phyloP scores from a whole-genome alignment of 202 grass and related monocot species.

The Saccharum hybrid region DNA sequence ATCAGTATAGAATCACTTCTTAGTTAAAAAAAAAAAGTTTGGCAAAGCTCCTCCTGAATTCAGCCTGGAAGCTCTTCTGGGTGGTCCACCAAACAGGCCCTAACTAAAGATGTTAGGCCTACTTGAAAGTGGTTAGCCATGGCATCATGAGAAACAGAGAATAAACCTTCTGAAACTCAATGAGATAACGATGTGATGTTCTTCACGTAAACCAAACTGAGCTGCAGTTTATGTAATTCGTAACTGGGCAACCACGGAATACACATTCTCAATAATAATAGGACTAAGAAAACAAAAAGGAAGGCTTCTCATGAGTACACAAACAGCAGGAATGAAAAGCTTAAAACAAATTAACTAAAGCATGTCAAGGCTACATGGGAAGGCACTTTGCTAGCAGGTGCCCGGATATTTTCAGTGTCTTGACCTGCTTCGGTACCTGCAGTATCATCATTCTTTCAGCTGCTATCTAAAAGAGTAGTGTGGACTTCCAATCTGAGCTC shows the following conservation, averaged over 20 bases:
- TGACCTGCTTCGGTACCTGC: constrained; percentile 74
- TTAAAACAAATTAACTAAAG: constrained; percentile 31
- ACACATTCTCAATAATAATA: neutral
- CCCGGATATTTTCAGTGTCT: constrained; percentile 57
- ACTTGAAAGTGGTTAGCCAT: neutral
- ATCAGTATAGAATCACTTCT: neutral
- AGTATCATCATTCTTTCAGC: constrained; percentile 22
- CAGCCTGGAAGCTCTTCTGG: neutral
- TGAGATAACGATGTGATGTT: neutral
- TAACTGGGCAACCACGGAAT: constrained; percentile 8
- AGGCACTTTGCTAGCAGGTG: constrained; percentile 19
- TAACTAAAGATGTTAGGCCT: neutral
- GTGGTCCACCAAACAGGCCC: neutral
- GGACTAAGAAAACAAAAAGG: neutral
- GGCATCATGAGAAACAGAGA: neutral
- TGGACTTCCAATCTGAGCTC: neutral
- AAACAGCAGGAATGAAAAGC: neutral
- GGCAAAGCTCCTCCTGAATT: neutral
- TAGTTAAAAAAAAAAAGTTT: neutral
- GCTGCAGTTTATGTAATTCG: constrained; percentile 4
- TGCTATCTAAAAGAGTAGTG: neutral
- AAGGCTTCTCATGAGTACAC: neutral
- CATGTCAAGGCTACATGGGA: neutral
- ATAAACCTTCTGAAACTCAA: neutral
- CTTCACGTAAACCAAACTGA: neutral